A percentile compares a stretch with the other conserved stretches of the same genome.
phyloP scores from a whole-genome alignment of 495 filamentous ascomycete genomes.

The Parmelia sp. region DNA sequence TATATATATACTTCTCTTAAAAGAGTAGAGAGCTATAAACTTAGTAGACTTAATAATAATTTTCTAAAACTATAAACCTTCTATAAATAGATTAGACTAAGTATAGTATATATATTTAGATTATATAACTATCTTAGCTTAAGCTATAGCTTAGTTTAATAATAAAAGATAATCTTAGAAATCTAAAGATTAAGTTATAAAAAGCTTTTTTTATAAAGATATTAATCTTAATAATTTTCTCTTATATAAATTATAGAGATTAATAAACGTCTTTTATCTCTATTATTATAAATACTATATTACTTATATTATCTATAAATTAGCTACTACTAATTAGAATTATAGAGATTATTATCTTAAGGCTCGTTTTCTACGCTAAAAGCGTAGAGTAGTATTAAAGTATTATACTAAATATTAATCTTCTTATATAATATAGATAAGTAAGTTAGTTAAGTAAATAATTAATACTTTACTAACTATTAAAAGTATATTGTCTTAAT shows the following conservation, averaged over 20 bases:
- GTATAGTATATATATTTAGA: neutral
- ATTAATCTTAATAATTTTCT: slow-evolving; percentile 8
- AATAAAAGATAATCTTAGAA: too few species aligned
- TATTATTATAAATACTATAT: slow-evolving; percentile 12
- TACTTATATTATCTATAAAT: neutral
- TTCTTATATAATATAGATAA: neutral
- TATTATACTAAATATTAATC: neutral
- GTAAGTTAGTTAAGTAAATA: neutral
- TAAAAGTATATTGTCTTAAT: neutral
- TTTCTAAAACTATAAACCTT: neutral
- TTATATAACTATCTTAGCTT: neutral
- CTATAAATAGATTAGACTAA: neutral
- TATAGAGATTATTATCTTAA: neutral
- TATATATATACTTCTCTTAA: neutral
- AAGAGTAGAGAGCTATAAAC: neutral
- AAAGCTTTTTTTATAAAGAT: neutral
- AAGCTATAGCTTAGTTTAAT: neutral
- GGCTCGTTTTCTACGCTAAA: slow-evolving; percentile 2
- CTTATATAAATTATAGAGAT: neutral
- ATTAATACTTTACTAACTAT: too few species aligned
- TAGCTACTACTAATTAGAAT: neutral
- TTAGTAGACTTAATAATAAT: neutral
- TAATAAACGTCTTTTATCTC: neutral
- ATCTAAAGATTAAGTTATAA: too few species aligned
- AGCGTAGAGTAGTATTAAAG: neutral